These are phyloP conservation scores for Erythrophleum ivorense DNA, from an alignment of 331 rosid genomes.

Conservation along the genomic window DNA sequence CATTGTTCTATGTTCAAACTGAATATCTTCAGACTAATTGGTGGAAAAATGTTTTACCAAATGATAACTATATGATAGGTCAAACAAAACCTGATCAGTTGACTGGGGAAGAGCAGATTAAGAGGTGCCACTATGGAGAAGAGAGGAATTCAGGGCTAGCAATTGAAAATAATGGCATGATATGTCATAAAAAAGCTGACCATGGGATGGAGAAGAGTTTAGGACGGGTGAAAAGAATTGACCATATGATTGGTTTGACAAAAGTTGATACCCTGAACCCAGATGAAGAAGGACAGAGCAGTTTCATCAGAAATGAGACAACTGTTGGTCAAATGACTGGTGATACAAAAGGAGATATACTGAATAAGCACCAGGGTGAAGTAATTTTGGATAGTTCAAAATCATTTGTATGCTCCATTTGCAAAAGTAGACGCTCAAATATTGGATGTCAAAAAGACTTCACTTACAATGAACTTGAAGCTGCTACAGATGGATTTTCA, in stretches of 20 bases:
- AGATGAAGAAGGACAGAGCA: not conserved
- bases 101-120: not conserved
- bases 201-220: not conserved
- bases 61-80: slow-evolving; percentile 2
- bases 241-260: slow-evolving; percentile 16
- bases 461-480: slow-evolving; percentile 23
- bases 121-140: not conserved
- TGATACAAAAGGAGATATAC: slow-evolving; percentile 1
- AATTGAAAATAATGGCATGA: not conserved
- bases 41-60: not conserved
- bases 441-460: slow-evolving; percentile 1
- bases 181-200: not conserved
- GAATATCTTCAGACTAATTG: not conserved
- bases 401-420: slow-evolving; percentile 6
- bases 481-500: slow-evolving; percentile 35
- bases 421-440: slow-evolving; percentile 18
- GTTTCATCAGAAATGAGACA: not conserved
- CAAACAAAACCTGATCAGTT: not conserved
- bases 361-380: not conserved
- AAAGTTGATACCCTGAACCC: not conserved
- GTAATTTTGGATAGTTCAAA: not conserved
- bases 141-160: not conserved
- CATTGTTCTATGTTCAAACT: not conserved
- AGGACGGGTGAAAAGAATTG: not conserved
- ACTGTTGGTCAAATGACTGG: not conserved